Conservation (phyloP, 2,329 filamentous ascomycete species). For the Paecilomyces sp. region DNA sequence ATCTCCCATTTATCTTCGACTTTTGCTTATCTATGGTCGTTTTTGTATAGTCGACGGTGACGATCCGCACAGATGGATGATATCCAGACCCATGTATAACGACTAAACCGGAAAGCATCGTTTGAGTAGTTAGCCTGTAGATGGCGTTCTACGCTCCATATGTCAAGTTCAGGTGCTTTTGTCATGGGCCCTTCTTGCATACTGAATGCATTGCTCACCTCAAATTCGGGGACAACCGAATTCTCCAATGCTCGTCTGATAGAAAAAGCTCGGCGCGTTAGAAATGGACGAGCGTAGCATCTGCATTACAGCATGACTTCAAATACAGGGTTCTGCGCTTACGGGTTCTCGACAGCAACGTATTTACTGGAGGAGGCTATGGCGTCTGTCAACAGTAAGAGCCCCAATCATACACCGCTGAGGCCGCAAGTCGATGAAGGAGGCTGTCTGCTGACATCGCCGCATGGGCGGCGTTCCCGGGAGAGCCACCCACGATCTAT, state of each 20-base stretch:
- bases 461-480: not conserved
- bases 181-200: not conserved
- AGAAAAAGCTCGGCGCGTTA: not conserved
- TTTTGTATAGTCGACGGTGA: not conserved
- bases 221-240: not conserved
- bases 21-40: not conserved
- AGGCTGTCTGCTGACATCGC: not conserved
- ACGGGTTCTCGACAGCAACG: not conserved
- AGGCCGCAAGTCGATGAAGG: not conserved
- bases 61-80: not conserved
- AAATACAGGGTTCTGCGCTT: not conserved
- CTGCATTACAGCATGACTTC: not conserved
- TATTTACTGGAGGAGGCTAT: not conserved
- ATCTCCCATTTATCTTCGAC: not conserved
- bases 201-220: not conserved
- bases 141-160: not conserved
- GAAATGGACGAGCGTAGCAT: not conserved
- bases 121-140: not conserved
- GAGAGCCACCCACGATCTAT: not conserved
- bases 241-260: not conserved
- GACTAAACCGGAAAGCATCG: not conserved
- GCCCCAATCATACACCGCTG: not conserved
- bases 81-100: not conserved
- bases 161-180: not conserved
- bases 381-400: not conserved